These are phyloP conservation scores for Sugiyamaella boreocaroliniensis DNA, from an alignment of 805 yeast species.

Conservation along the genomic window DNA sequence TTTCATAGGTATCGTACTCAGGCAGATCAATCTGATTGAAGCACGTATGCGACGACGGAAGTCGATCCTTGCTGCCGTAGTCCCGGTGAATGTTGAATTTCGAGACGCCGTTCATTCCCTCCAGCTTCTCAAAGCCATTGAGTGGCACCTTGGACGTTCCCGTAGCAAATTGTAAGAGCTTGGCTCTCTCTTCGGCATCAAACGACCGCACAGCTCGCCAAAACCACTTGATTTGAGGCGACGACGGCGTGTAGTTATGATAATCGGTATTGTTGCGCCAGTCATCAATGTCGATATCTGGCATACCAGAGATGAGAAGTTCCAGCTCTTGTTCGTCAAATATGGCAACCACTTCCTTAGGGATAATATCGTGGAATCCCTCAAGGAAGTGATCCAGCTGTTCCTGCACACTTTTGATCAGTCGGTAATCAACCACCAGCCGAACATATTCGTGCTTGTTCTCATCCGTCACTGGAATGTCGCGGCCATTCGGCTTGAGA, in stretches of 20 bases:
- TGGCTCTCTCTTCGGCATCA: constrained; percentile 90
- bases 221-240: constrained; percentile 90
- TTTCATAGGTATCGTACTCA: constrained; percentile 82
- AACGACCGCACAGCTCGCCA: constrained; percentile 97
- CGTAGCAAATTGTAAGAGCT: constrained; percentile 87
- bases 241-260: constrained; percentile 72
- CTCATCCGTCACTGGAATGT: constrained; percentile 80
- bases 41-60: constrained; percentile 96
- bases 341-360: constrained; percentile 72
- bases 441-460: constrained; percentile 87
- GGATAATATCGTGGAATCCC: constrained; percentile 82
- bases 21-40: constrained; percentile 94
- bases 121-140: constrained; percentile 83
- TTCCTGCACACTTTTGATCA: constrained; percentile 74
- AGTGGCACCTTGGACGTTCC: constrained; percentile 96
- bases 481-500: constrained; percentile 71
- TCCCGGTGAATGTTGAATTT: constrained; percentile 87
- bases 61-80: constrained; percentile 73
- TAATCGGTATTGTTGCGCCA: constrained; percentile 84
- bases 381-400: constrained; percentile 75
- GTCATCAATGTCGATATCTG: constrained; percentile 92
- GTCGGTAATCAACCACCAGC: constrained; percentile 76
- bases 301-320: constrained; percentile 84
- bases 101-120: constrained; percentile 79
- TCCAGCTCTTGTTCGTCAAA: constrained; percentile 96